Conservation (phyloP, 352 stramenopile genomes). For the Paralagenidium karlingii region DNA sequence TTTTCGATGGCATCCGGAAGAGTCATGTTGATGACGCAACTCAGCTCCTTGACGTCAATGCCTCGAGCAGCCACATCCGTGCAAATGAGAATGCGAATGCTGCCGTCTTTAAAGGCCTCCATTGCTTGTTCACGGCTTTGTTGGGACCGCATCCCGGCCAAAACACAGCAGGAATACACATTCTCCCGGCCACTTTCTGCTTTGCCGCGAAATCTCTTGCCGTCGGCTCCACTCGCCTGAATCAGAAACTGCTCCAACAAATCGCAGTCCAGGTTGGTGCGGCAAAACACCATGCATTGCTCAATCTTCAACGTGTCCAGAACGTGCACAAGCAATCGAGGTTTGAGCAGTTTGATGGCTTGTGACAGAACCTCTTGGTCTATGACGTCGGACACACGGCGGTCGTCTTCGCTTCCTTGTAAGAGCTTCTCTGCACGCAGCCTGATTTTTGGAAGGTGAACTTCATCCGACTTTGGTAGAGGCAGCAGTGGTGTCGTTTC, state of each 20-base stretch:
- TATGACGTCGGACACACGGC: conserved; percentile 43
- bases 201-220: neutral
- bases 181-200: conserved; percentile 13
- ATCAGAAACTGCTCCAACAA: conserved; percentile 29
- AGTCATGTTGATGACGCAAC: conserved; percentile 61
- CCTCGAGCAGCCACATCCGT: conserved; percentile 95
- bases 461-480: too few species aligned
- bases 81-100: conserved; percentile 91
- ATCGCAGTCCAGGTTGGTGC: conserved; percentile 52
- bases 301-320: conserved; percentile 29
- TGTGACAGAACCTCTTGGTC: too few species aligned
- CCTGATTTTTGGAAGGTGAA: too few species aligned
- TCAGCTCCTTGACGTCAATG: conserved; percentile 91
- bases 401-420: too few species aligned
- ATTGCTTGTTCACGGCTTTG: conserved; percentile 97
- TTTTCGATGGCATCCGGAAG: conserved; percentile 35
- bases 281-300: conserved; percentile 40
- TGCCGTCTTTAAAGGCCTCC: conserved; percentile 92
- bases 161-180: conserved; percentile 24
- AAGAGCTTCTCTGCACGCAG: too few species aligned
- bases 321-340: too few species aligned
- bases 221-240: conserved; percentile 8
- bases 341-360: too few species aligned
- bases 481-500: too few species aligned
- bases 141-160: conserved; percentile 38